Evolutionary conservation across 805 yeast species (phyloP), one percentile per base, ranked within the genome.

Genomic region (Saccharomycopsis schoenii): DNA sequence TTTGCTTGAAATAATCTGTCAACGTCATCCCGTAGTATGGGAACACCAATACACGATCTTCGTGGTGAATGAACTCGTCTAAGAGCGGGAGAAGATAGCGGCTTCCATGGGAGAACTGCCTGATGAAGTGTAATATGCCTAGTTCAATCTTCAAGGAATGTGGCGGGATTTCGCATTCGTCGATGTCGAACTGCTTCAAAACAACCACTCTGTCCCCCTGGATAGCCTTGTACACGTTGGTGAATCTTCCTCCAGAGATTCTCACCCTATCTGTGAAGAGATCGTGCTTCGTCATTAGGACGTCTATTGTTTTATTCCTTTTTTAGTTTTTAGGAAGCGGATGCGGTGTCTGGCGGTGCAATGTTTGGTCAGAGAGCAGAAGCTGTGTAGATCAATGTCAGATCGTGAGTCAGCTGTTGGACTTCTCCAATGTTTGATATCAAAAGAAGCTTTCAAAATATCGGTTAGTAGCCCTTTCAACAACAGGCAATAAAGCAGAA

Each of bases 61-160:
- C 70, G 2, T 70, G 64, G 57, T 17, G 67, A 36, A 17, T 57
- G 41, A 5, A 73, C 43, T 15, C 47, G 12, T 57, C 62, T 14
- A 63, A 17, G 11, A 63, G 29, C 34, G 57, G 25, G 8, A 60
- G 40, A 29, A 61, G 55, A 42, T 42, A 34, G 36, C n/a, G 29
- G 4, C 40, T 41, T 29, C 24, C 19, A 17, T 51, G 5, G 17
- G 41, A n/a, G 17, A 39, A 25, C 47, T 19, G 43, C 14, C 36
- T 25, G 3, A 61, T 11, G 54, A 67, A 54, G 50, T 64, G 62
- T 51, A 82, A 67, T 2, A 80, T 68, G 17, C 67, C 68, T 39
- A 78, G 60, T 65, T 82, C 86, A 42, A 71, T 72, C 17, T 70
- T 59, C 36, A 77, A 71, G 59, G 73, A 73, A 63, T 82, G 85